Percentiles rank a stretch among this genome's conserved stretches.
These are phyloP conservation scores for Chytriomyces sp. DNA, from an alignment of 192 early-diverging fungal species.

Conservation along the genomic window DNA sequence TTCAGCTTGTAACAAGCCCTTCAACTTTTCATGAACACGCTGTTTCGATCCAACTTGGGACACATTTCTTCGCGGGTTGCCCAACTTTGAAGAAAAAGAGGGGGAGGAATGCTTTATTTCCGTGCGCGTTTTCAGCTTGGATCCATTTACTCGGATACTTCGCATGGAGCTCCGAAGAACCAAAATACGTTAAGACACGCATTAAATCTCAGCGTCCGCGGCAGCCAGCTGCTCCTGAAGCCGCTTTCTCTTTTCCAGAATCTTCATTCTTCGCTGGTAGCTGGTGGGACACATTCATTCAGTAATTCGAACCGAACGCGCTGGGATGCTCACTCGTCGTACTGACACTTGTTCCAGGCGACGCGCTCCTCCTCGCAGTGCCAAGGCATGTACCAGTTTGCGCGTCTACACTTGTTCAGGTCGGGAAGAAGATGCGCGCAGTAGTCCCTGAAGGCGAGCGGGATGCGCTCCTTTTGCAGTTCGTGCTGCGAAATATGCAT, in stretches of 20 bases:
- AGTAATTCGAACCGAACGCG: background rate
- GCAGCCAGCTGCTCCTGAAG: slow-evolving; percentile 20
- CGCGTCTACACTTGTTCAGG: slow-evolving; percentile 88
- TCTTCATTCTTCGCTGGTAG: slow-evolving; percentile 38
- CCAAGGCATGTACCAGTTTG: slow-evolving; percentile 88
- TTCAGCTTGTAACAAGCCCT: no score
- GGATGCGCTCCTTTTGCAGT: slow-evolving; percentile 80
- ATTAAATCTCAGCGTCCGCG: no score
- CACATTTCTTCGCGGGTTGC: no score
- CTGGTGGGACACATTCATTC: background rate
- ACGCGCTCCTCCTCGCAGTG: slow-evolving; percentile 89
- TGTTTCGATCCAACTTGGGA: no score
- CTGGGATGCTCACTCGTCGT: slow-evolving; percentile 72
- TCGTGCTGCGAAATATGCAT: slow-evolving; percentile 89
- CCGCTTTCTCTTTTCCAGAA: slow-evolving; percentile 41
- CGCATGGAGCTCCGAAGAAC: no score
- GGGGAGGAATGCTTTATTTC: no score
- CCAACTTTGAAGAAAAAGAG: no score
- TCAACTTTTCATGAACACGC: no score
- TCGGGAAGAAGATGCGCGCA: slow-evolving; percentile 89
- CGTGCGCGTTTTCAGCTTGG: no score
- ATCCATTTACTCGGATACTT: no score
- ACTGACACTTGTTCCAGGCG: slow-evolving; percentile 93
- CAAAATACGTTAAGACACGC: no score
- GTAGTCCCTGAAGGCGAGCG: slow-evolving; percentile 88